Percentiles rank a stretch among this genome's conserved stretches.
Evolutionary conservation across 2,329 filamentous ascomycete species (phyloP).

Genomic region (Metarhizium rileyi): DNA sequence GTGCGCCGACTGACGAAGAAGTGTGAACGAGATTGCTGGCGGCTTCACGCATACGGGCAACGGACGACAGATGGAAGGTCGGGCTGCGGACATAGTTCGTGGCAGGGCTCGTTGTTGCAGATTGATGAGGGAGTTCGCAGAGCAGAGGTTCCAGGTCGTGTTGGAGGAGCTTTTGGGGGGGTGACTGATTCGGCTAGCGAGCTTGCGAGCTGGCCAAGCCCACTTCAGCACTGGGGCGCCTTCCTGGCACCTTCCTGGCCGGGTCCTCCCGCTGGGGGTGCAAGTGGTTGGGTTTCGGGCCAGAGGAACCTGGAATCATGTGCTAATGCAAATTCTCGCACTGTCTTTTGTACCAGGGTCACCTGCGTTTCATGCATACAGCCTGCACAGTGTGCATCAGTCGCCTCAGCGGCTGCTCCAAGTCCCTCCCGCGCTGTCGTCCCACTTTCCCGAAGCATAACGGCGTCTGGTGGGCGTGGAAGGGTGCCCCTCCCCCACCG

Average conservation of each 20-base stretch:
- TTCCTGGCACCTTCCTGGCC: slow-evolving; percentile 1
- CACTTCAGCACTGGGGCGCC: background rate
- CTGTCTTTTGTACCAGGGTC: no score
- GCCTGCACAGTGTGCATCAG: background rate
- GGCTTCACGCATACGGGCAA: background rate
- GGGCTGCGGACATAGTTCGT: background rate
- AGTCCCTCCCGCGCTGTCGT: background rate
- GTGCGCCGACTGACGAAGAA: no score
- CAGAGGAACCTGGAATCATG: background rate
- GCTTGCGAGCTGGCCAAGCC: background rate
- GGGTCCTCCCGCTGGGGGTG: slow-evolving; percentile 7
- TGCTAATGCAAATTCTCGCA: no score
- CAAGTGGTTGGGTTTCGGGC: background rate
- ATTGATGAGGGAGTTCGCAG: background rate
- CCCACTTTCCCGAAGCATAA: slow-evolving; percentile 2
- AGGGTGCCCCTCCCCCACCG: slow-evolving; percentile 1
- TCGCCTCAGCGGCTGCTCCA: background rate
- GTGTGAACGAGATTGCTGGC: no score
- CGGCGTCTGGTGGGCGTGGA: no score
- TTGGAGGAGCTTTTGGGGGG: no score
- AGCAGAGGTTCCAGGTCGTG: no score
- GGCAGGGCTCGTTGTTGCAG: background rate
- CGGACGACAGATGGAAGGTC: background rate
- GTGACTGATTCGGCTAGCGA: background rate
- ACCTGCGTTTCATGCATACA: background rate